Evolutionary conservation across 352 stramenopile species (phyloP), one percentile per base, ranked within the genome.

Genomic region (Blastocystis sp.): DNA sequence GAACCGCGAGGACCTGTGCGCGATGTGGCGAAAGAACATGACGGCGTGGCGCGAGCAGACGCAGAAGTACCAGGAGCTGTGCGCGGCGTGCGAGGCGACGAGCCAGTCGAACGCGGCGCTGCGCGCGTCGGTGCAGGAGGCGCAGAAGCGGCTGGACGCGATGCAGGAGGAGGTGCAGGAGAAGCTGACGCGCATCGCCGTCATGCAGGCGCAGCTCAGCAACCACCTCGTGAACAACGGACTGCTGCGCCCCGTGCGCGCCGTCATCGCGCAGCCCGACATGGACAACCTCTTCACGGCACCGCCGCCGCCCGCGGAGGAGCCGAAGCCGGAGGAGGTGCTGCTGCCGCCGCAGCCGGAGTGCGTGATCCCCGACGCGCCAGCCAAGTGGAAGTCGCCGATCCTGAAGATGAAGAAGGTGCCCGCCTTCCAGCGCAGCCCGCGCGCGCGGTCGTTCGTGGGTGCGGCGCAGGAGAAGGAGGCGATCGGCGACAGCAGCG

Each of bases 151-250:
- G 48, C 11, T 81, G n/a, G 71, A 81, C n/a, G 48, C 43, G 57
- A 19, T 65, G 54, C 71, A 81, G 60, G 10, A 17, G 17, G 71
- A 17, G 9, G 48, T 65, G 54, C 28, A 81, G 21, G 24, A 21
- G 0, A 81, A 81, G 60, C 14, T 81, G 28, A 43, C 43, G 17
- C 71, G 71, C 38, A 81, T 81, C 43, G n/a, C 48, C 0, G 52
- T 65, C 40, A 19, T 64, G 0, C 71, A 81, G 60, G 71, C 17
- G 21, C 43, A 59, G 17, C 59, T 81, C 48, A 81, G 66, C 43
- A 81, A 81, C 24, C 43, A 64, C 38, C 71, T 81, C 38, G 42
- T 81, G 48, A 43, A 81, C 17, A 81, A 81, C 48, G 21, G 24
- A 17, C 34, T 81, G 28, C 48, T 66, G 2, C 48, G 48, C 45